These are phyloP conservation scores for Boletus pseudopeckii DNA, from an alignment of 768 basidiomycete genomes.

Conservation along the genomic window DNA sequence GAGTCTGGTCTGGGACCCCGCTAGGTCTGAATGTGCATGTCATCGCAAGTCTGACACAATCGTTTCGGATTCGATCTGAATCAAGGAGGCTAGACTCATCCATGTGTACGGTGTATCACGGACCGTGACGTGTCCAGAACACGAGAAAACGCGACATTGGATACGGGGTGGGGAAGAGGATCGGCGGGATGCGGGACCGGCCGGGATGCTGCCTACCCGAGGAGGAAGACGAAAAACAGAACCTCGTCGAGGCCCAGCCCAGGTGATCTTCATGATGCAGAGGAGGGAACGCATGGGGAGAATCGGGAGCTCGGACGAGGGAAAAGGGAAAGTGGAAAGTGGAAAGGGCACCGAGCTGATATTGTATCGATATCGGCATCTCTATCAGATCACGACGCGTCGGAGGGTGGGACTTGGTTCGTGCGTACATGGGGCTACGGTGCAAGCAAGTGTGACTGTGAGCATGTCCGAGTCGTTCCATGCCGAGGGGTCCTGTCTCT, in stretches of 20 bases:
- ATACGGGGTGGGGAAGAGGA: not conserved
- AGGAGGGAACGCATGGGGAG: too few species aligned
- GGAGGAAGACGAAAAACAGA: not conserved
- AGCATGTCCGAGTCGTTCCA: not conserved
- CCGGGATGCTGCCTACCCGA: not conserved
- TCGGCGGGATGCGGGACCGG: not conserved
- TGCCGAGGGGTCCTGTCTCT: not conserved
- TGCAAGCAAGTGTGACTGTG: not conserved
- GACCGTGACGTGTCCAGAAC: not conserved
- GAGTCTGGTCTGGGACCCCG: too few species aligned
- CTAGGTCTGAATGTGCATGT: not conserved
- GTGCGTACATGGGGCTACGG: not conserved
- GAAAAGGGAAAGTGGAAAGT: not conserved
- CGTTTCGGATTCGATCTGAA: not conserved
- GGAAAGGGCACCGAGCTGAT: not conserved
- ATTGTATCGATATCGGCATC: not conserved
- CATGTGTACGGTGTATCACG: not conserved
- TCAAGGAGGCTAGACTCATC: not conserved
- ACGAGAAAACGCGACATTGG: not conserved
- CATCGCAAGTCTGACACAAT: not conserved
- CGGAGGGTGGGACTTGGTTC: not conserved
- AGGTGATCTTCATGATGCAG: not conserved
- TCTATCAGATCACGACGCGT: not conserved
- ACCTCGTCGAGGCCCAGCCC: not conserved
- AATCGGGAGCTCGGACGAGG: too few species aligned